phyloP scores from a whole-genome alignment of 2,329 filamentous ascomycete species.

The Pseudogymnoascus sp. region DNA sequence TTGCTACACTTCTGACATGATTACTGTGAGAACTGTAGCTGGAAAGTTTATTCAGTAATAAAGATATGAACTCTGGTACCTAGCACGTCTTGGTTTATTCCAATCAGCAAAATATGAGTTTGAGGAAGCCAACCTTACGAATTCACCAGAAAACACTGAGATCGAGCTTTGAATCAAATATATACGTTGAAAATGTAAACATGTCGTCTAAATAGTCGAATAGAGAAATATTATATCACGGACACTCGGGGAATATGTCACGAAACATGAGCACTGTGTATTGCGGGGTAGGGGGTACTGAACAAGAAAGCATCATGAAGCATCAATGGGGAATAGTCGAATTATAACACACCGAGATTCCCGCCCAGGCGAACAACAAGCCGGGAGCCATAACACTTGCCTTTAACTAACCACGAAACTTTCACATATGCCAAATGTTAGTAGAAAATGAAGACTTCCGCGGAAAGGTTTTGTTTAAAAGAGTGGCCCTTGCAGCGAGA shows the following conservation, averaged over 20 bases:
- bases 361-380: background rate
- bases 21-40: background rate
- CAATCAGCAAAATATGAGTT: too few relatives aligned
- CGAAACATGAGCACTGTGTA: too few relatives aligned
- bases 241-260: too few relatives aligned
- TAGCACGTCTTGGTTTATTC: too few relatives aligned
- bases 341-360: background rate
- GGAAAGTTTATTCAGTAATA: background rate
- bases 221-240: too few relatives aligned
- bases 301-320: too few relatives aligned
- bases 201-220: too few relatives aligned
- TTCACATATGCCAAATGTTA: background rate
- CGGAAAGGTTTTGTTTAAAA: background rate
- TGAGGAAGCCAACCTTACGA: too few relatives aligned
- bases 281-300: too few relatives aligned
- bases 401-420: background rate
- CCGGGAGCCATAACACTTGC: background rate
- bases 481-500: background rate
- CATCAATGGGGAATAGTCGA: background rate
- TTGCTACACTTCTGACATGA: background rate
- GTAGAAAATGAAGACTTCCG: background rate
- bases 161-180: too few relatives aligned
- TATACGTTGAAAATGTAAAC: too few relatives aligned
- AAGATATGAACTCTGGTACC: background rate
- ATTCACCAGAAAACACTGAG: too few relatives aligned